Conservation (phyloP, 495 filamentous ascomycete genomes). For the Annulohypoxylon nitens region DNA sequence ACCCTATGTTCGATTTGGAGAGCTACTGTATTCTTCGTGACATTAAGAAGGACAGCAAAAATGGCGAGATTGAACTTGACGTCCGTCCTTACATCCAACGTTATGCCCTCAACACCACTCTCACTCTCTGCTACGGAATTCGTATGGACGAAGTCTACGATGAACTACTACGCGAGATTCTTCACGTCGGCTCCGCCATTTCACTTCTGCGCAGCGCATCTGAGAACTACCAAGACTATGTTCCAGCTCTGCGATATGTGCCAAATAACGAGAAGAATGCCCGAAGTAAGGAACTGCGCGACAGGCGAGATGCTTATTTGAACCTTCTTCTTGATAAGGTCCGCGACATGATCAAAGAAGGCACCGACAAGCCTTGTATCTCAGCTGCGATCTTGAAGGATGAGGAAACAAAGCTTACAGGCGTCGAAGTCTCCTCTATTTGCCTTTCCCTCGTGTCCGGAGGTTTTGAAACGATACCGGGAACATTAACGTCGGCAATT, state of each 20-base stretch:
- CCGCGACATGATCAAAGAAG: slow-evolving; percentile 62
- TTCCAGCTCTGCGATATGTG: slow-evolving; percentile 61
- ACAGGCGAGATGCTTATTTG: slow-evolving; percentile 62
- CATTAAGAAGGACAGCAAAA: slow-evolving; percentile 57
- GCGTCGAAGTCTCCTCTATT: slow-evolving; percentile 64
- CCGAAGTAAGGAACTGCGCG: slow-evolving; percentile 59
- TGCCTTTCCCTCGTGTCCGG: slow-evolving; percentile 65
- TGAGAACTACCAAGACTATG: slow-evolving; percentile 67
- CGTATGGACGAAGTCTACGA: slow-evolving; percentile 67
- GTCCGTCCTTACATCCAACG: slow-evolving; percentile 62
- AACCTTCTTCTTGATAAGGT: slow-evolving; percentile 63
- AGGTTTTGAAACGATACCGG: slow-evolving; percentile 66
- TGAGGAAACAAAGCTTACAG: slow-evolving; percentile 62
- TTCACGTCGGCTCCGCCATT: slow-evolving; percentile 64
- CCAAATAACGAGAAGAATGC: slow-evolving; percentile 65
- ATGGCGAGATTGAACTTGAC: slow-evolving; percentile 56
- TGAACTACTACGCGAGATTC: slow-evolving; percentile 63
- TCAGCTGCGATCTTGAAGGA: slow-evolving; percentile 65
- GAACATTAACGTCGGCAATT: slow-evolving; percentile 62
- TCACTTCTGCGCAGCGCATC: slow-evolving; percentile 63
- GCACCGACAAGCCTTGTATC: slow-evolving; percentile 67
- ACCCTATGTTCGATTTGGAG: slow-evolving; percentile 67
- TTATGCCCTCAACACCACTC: slow-evolving; percentile 64
- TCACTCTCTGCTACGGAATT: slow-evolving; percentile 68
- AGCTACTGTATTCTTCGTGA: slow-evolving; percentile 63